Evolutionary conservation across 2,329 filamentous ascomycete genomes (phyloP), one percentile per base, ranked within the genome.

Genomic region (Nemania sp.): DNA sequence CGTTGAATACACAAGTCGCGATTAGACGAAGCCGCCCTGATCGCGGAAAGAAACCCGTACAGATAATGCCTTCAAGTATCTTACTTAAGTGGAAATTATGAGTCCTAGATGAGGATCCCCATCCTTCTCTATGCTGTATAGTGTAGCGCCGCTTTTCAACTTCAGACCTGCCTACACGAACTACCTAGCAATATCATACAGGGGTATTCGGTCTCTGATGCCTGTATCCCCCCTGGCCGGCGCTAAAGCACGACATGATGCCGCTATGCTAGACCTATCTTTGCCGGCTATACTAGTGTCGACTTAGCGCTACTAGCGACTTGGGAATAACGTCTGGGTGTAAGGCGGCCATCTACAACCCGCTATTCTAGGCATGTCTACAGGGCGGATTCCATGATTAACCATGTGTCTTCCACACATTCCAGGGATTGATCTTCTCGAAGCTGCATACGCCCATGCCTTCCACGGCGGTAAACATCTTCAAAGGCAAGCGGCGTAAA

Each of bases 241-340:
- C 51, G 29, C 57, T 54, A 49, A 58, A 47, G 55, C 54, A 59
- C 54, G 24, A 45, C 49, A 64, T 67, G 15, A 32, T 49, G 29
- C 38, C 41, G 54, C 35, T 26, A 43, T 26, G 26, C 18, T 29
- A 22, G 20, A 8, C 45, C 20, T 22, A 43, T 53, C 45, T 49
- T 5, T 32, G 8, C 41, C 38, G 27, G 41, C 24, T 22, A 49
- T 24, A 38, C n/a, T n/a, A 43, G 22, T 49, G 5, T 41, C 20
- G 11, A 51, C 24, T n/a, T 52, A 54, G 15, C 32, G 47, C n/a
- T 47, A 27, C 15, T 7, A 26, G 20, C 27, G 45, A 64, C 20
- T 20, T 26, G 32, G 26, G 18, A 54, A 45, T 27, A 29, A 52
- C 13, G n/a, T 45, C 22, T 20, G 24, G 13, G 11, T 41, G 43